Evolutionary conservation across 2,329 filamentous ascomycete species (phyloP), one percentile per base, ranked within the genome.

Genomic region (Verruconis gallopava): DNA sequence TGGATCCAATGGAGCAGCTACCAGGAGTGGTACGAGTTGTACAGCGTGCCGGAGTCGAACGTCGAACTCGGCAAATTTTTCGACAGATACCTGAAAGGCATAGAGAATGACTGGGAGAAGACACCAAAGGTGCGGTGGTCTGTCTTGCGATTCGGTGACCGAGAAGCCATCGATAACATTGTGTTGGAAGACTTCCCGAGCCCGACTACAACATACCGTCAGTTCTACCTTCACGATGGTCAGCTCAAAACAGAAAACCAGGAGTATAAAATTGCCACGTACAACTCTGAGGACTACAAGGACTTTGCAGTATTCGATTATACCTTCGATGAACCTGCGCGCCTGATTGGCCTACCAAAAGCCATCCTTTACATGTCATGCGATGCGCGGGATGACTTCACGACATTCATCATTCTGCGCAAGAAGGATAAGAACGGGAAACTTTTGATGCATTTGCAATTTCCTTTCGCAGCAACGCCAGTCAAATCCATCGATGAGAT

Each of bases 81-180:
- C 42, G 67, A 71, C 40, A 51, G 49, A 2, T 72, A 64, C 43
- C 53, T 70, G 13, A 65, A 63, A 21, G 61, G 54, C 0, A 51
- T 55, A 1, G 44, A 64, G 1, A 72, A 71, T 41, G 62, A 51
- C 13, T 71, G 65, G 65, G 63, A 68, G 45, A 55, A 59, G 34
- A 71, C 66, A 0, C 64, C 67, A 1, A 55, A 54, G 21, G 63
- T 71, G 1, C 59, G 67, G 4, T 64, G 58, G 54, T 58, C 64
- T 1, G 51, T 59, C 0, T 50, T 69, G 20, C n/a, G n/a, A n/a
- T n/a, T n/a, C n/a, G n/a, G 30, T 21, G 13, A 4, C 5, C 28
- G 2, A 17, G 9, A 5, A 3, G 3, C 28, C 14, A n/a, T 30
- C 12, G 3, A 22, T 20, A 38, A 38, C 20, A 12, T 3, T 22